Base-by-base conservation (phyloP, 1,139 yeast genomes). In the Blastobotrys ciferrii region DNA sequence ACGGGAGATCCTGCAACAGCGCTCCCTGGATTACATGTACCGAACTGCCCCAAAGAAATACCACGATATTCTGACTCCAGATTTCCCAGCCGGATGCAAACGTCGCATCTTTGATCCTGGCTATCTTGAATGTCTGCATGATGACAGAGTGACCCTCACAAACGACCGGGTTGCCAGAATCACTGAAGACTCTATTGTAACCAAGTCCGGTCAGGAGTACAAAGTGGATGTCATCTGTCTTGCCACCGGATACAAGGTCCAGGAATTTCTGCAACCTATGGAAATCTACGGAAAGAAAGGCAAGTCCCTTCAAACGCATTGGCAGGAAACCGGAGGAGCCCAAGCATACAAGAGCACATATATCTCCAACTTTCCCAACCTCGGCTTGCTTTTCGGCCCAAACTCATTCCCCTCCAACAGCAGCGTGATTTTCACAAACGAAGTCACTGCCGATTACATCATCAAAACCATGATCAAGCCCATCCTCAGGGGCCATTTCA, bases 171-270 rank as follows among this genome's bases (percentile, higher is more conserved):
- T 64, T 32, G 49, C 45, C 9, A 57, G 56, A 40, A 51, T 64
- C 32, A 54, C 54, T 31, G 59, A 52, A 40, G 47, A 51, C 17
- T 50, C 55, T 11, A 48, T 62, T 28, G 43, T 51, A 32, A 57
- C 63, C 20, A 43, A 46, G 25, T 53, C 49, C 23, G 62, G 62
- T 19, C 45, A 45, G 5, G 45, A 53, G 13, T 55, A 55, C 46
- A 60, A 61, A 18, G 52, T 62, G 19, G 68, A 64, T 42, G 45
- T 61, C 17, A 54, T 64, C 35, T 48, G 62, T n/a, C 54, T 58
- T 18, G 68, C 68, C 3, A 64, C 67, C 2, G 68, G 68, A 4
- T 53, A 51, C 45, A 38, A 51, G 18, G 39, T 44, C 11, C 30
- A 23, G 14, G 38, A 46, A 17, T 46, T 44, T 33, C 20, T 46